Evolutionary conservation across 495 filamentous ascomycete genomes (phyloP), one percentile per base, ranked within the genome.

Genomic region (Elaphomyces granulatus): DNA sequence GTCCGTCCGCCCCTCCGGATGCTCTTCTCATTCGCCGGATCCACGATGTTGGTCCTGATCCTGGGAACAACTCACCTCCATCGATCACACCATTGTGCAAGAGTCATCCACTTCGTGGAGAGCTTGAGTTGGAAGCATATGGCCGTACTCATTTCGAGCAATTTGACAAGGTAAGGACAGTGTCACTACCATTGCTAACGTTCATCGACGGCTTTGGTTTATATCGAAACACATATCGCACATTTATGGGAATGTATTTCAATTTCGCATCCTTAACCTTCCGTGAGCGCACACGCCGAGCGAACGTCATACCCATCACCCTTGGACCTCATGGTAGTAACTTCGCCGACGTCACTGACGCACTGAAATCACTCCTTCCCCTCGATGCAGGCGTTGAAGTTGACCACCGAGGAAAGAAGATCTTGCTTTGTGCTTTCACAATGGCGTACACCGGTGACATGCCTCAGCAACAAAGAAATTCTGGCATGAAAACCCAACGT

Each of bases 371-470:
- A 18, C 16, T 14, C n/a, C n/a, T n/a, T n/a, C n/a, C n/a, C n/a
- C n/a, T n/a, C n/a, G n/a, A n/a, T n/a, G n/a, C n/a, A n/a, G n/a
- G n/a, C n/a, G n/a, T n/a, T n/a, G 17, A 37, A 18, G n/a, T 37
- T 18, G 23, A 28, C 12, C 6, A 6, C 12, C 23, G 6, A 6
- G 23, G 23, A 6, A 12, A 28, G 12, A 28, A 37, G 14, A 4
- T 21, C 17, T 37, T 18, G n/a, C 17, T 37, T 2, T 37, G 35
- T 37, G 35, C 35, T 3, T 37, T 37, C 35, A 37, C 35, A 15
- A 12, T 37, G 14, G 14, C 2, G 14, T 18, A 37, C 18, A 21
- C 18, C 12, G 23, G 23, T 12, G 23, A 28, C 12, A 28, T 28
- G 23, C 23, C 23, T 6, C 23, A 28, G 23, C 17, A n/a, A 21